These are phyloP conservation scores for Fusarium sulawesiense DNA, from an alignment of 2,329 filamentous ascomycete genomes.

Conservation along the genomic window DNA sequence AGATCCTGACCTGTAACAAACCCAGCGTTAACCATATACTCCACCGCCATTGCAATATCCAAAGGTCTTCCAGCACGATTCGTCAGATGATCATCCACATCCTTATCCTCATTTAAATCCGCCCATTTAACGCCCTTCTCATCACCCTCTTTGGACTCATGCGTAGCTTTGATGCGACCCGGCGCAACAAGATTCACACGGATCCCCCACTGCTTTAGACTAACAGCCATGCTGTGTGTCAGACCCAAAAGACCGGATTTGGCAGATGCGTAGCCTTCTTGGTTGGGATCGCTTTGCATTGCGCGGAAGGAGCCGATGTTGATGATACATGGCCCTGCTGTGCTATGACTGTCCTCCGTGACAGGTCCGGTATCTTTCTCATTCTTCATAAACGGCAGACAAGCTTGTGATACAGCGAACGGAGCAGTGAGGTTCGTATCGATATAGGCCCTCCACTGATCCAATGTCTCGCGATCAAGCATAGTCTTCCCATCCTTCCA, in stretches of 20 bases:
- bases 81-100: conserved; percentile 15
- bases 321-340: conserved; percentile 18
- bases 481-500: conserved; percentile 20
- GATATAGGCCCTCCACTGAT: conserved; percentile 6
- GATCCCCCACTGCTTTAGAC: neutral
- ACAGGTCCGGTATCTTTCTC: conserved; percentile 5
- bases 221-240: conserved; percentile 21
- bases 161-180: conserved; percentile 6
- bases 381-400: conserved; percentile 18
- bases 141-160: conserved; percentile 15
- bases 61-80: conserved; percentile 18
- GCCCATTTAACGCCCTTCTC: conserved; percentile 7
- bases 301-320: conserved; percentile 18
- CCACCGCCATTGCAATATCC: conserved; percentile 15
- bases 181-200: conserved; percentile 18
- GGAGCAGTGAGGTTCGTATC: conserved; percentile 16
- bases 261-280: conserved; percentile 12
- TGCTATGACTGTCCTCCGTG: conserved; percentile 10
- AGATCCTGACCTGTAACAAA: conserved; percentile 23
- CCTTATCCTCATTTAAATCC: conserved; percentile 12
- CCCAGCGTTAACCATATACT: conserved; percentile 22
- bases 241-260: conserved; percentile 14
- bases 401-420: conserved; percentile 13
- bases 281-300: conserved; percentile 17
- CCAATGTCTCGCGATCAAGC: conserved; percentile 5